Base-by-base conservation (phyloP, 345 rosid species). In the Zanthoxylum bungeanum region DNA sequence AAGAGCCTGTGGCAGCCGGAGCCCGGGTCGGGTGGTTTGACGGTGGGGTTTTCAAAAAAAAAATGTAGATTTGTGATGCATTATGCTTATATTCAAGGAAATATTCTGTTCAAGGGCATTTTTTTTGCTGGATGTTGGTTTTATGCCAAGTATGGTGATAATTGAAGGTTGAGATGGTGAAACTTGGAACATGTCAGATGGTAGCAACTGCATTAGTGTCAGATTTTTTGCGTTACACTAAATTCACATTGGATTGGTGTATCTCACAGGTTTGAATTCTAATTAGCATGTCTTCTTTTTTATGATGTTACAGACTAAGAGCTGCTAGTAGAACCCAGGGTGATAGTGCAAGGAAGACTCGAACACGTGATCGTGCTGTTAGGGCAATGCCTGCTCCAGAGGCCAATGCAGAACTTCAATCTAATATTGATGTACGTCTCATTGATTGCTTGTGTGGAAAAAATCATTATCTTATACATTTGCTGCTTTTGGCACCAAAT, bases 351-450 rank as follows among this genome's bases (percentile, higher is more conserved):
- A 89, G 81, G 88, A 94, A 87, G 83, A 79, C 81, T 22, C 84
- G 93, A 49, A 73, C 81, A 61, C 92, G 91, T 19, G 95, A 94
- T 66, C 88, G 94, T n/a, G 78, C 88, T 64, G 68, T 82, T 55
- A 83, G 93, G 81, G 86, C 80, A 68, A 33, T 78, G 72, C 83
- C 89, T 44, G 93, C 93, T 73, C 96, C 97, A 5, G 98, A 87
- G 78, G 98, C 99, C 75, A 92, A 95, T 83, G 98, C 98, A 4
- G 97, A 92, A 78, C 83, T 91, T 82, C 97, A 88, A 67, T 80
- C 91, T 68, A 92, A 95, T 76, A 75, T 95, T 53, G 99, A 95
- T 83, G 98, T 92, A 91, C 69, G 91, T 65, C 44, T 60, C 16
- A 68, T 42, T 11, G 9, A 12, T 64, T 47, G 25, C 52, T 60